Evolutionary conservation across 1,139 yeast genomes (phyloP).

Genomic region (Barnettozyma hawaiiensis): DNA sequence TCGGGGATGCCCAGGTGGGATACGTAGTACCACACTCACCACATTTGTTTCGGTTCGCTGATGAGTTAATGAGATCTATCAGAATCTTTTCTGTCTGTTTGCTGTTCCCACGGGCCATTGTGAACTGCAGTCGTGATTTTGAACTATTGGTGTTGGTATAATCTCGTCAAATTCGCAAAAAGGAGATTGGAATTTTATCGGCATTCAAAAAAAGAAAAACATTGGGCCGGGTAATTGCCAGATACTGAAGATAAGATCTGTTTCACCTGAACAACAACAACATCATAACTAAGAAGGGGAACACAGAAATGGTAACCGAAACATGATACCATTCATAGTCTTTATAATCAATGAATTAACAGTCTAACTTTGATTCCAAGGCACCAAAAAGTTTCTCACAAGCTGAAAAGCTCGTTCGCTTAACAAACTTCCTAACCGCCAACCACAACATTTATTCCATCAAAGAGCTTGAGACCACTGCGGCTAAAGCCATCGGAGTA

Average conservation of each 20-base stretch:
- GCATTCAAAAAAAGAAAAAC: neutral
- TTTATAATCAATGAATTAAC: neutral
- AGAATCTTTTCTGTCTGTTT: constrained; percentile 28
- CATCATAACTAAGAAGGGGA: neutral
- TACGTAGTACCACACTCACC: constrained; percentile 64
- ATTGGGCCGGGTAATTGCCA: neutral
- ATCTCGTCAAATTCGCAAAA: too few relatives aligned
- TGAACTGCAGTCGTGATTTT: neutral
- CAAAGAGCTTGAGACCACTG: constrained; percentile 46
- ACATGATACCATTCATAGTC: neutral
- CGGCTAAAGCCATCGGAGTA: constrained; percentile 41
- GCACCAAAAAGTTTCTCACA: constrained; percentile 29
- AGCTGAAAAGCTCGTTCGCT: constrained; percentile 37
- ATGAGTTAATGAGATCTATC: constrained; percentile 35
- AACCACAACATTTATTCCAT: constrained; percentile 39
- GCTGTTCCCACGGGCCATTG: constrained; percentile 2
- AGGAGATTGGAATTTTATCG: neutral
- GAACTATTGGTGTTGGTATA: too few relatives aligned
- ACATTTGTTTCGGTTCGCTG: constrained; percentile 51
- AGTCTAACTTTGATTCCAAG: neutral
- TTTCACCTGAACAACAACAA: neutral
- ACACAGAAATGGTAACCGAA: neutral
- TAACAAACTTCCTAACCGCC: constrained; percentile 38
- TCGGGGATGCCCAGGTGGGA: constrained; percentile 52
- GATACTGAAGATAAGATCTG: neutral